phyloP scores from a whole-genome alignment of 345 rosid species.

The Populus simonii region DNA sequence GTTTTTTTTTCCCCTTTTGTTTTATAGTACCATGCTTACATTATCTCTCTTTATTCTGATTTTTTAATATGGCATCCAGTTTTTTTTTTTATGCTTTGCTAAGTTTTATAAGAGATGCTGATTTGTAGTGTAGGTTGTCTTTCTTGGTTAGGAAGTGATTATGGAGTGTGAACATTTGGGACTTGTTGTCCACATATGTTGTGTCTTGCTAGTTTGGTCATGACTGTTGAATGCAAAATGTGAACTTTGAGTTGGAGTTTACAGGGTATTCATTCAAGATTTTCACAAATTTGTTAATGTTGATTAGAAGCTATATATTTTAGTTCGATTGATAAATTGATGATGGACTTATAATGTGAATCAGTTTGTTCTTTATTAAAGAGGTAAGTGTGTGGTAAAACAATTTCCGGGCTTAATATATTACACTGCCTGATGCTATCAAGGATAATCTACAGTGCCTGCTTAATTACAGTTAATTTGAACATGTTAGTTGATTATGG shows the following conservation, averaged over 20 bases:
- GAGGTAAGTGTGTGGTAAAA: not conserved
- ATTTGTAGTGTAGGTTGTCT: not conserved
- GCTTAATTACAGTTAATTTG: not conserved
- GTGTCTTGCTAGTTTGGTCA: not conserved
- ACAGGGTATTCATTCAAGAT: not conserved
- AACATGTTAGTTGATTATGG: not conserved
- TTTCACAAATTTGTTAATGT: not conserved
- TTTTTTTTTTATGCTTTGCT: too few relatives aligned
- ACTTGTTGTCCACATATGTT: not conserved
- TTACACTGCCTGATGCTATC: not conserved
- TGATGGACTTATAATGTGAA: not conserved
- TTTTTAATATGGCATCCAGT: not conserved
- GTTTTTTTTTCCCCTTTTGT: constrained; percentile 34
- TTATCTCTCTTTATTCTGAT: not conserved
- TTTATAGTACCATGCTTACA: not conserved
- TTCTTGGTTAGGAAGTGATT: not conserved
- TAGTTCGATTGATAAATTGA: not conserved
- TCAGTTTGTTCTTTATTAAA: too few relatives aligned
- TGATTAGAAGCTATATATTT: too few relatives aligned
- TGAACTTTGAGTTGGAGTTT: not conserved
- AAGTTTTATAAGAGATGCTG: not conserved
- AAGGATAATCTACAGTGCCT: not conserved
- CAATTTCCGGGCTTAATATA: not conserved
- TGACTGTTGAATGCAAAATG: not conserved
- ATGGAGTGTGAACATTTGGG: not conserved